These are phyloP conservation scores for maize (Zea mays) DNA, from an alignment of 176 grass and related monocot genomes.

Conservation along the genomic window DNA sequence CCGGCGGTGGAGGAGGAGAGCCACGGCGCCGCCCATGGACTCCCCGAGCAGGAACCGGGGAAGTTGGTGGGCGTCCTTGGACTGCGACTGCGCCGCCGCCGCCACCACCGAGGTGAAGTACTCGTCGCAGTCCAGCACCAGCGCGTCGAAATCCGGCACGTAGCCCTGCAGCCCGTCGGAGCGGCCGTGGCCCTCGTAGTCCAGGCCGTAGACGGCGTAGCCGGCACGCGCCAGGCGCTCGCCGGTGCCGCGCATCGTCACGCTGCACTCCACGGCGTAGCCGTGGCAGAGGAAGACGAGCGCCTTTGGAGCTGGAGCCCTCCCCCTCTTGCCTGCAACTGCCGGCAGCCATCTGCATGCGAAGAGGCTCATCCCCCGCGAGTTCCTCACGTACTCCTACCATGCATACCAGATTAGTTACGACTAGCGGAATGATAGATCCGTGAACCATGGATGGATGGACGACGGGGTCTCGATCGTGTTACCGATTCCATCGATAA, in stretches of 20 bases:
- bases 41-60: conserved; percentile 60
- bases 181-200: conserved; percentile 76
- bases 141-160: conserved; percentile 44
- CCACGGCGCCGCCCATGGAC: conserved; percentile 87
- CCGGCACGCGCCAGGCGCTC: conserved; percentile 57
- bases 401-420: neutral
- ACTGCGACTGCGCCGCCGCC: neutral
- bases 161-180: conserved; percentile 78
- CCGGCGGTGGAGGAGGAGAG: conserved; percentile 58
- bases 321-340: neutral
- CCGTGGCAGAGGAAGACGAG: conserved; percentile 84
- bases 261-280: conserved; percentile 84
- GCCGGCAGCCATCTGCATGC: conserved; percentile 68
- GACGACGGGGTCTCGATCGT: neutral
- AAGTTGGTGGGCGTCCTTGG: neutral
- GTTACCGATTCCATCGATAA: neutral
- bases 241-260: conserved; percentile 73
- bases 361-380: conserved; percentile 59
- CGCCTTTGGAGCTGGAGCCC: conserved; percentile 21
- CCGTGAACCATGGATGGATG: neutral
- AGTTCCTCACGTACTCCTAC: conserved; percentile 62
- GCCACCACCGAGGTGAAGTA: conserved; percentile 42
- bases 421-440: neutral
- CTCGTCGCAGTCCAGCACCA: conserved; percentile 52
- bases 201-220: conserved; percentile 66